phyloP scores from a whole-genome alignment of 177 flowering plant species.

The Vitis hybrid region DNA sequence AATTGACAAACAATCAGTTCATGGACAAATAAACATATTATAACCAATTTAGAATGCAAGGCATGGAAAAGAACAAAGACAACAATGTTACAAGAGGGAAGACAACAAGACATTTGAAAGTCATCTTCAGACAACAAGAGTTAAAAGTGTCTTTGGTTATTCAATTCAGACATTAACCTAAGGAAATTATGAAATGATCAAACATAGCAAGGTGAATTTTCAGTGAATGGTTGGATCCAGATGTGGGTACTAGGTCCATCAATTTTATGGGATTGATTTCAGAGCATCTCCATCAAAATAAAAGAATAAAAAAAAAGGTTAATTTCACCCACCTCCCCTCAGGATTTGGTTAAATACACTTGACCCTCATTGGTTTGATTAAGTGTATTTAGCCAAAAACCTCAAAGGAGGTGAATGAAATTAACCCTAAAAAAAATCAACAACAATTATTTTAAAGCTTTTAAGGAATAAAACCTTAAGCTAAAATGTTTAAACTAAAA shows the following conservation, averaged over 20 bases:
- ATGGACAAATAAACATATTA: not conserved
- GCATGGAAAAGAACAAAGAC: not conserved
- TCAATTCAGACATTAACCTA: not conserved
- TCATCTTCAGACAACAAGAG: not conserved
- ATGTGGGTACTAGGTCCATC: too few species aligned
- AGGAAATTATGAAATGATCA: not conserved
- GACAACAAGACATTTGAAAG: not conserved
- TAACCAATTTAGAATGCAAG: conserved; percentile 1
- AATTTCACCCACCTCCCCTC: too few species aligned
- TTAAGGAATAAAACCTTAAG: too few species aligned
- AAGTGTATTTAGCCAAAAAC: not conserved
- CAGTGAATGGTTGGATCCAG: not conserved
- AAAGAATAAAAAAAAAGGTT: too few species aligned
- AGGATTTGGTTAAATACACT: too few species aligned
- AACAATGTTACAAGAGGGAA: not conserved
- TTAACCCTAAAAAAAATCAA: not conserved
- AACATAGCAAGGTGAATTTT: not conserved
- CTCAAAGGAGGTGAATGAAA: not conserved
- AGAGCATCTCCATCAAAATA: too few species aligned
- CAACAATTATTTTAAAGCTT: too few species aligned
- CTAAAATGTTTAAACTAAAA: too few species aligned
- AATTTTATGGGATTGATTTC: too few species aligned
- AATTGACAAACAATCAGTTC: not conserved
- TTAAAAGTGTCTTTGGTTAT: not conserved
- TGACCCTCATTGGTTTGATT: too few species aligned